A percentile compares a stretch with the other conserved stretches of the same genome.
These are phyloP conservation scores for Hygrophoropsis aurantiaca DNA, from an alignment of 768 basidiomycete species.

Conservation along the genomic window DNA sequence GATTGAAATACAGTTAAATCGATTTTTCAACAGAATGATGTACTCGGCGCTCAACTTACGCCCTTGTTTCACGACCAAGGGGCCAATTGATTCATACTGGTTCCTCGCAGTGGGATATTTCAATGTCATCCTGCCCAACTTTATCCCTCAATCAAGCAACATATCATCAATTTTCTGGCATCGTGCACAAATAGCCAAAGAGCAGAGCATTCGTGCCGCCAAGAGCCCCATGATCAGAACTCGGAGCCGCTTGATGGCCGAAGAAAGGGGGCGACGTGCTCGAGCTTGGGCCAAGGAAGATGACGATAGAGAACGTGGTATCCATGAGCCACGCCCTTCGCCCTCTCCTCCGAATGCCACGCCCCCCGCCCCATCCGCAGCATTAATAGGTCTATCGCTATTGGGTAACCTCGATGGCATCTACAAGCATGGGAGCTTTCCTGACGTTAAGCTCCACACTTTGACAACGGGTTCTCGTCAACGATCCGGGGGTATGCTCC, in stretches of 20 bases:
- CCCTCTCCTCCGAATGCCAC: constrained; percentile 17
- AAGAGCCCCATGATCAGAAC: constrained; percentile 63
- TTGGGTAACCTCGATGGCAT: constrained; percentile 84
- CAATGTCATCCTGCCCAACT: constrained; percentile 77
- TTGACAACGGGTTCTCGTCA: constrained; percentile 86
- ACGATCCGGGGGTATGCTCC: constrained; percentile 69
- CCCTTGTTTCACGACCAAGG: constrained; percentile 48
- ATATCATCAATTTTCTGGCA: constrained; percentile 64
- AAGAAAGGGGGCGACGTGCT: constrained; percentile 57
- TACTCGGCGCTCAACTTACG: constrained; percentile 85
- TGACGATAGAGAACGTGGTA: constrained; percentile 56
- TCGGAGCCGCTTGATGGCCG: constrained; percentile 64
- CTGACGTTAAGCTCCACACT: constrained; percentile 60
- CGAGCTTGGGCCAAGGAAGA: constrained; percentile 75
- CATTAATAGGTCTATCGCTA: constrained; percentile 76
- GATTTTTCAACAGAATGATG: constrained; percentile 55
- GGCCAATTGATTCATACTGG: constrained; percentile 67
- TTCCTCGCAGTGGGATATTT: constrained; percentile 81
- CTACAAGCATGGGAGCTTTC: constrained; percentile 67
- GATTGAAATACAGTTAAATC: background rate
- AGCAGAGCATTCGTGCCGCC: constrained; percentile 63
- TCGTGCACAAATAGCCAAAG: constrained; percentile 65
- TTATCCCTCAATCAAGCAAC: constrained; percentile 50
- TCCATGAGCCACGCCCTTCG: constrained; percentile 32
- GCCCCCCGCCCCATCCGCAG: constrained; percentile 51